Conservation (phyloP, 2,329 filamentous ascomycete genomes). For the Periconia macrospinosa region DNA sequence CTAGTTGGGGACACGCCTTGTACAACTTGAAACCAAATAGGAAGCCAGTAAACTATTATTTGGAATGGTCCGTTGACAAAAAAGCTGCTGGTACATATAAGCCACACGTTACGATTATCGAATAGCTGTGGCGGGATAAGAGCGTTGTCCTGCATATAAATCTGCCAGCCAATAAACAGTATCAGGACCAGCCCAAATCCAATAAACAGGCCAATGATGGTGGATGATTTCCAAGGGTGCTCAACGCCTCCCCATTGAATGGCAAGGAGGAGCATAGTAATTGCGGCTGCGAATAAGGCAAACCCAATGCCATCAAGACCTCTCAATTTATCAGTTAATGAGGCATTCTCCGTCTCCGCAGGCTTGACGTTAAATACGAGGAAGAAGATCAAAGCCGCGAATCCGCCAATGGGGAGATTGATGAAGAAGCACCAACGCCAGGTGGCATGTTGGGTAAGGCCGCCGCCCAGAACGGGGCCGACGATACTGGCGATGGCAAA, state of each 20-base stretch:
- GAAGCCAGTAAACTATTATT: conserved; percentile 23
- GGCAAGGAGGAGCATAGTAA: conserved; percentile 47
- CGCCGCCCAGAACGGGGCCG: conserved; percentile 42
- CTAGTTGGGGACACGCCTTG: conserved; percentile 31
- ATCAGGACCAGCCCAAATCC: conserved; percentile 48
- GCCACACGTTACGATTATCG: conserved; percentile 34
- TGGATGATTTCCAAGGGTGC: conserved; percentile 47
- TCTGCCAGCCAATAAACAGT: conserved; percentile 38
- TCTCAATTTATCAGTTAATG: not conserved
- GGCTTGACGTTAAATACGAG: not conserved
- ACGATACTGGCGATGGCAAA: conserved; percentile 11
- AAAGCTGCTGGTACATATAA: conserved; percentile 27
- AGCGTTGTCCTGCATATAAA: conserved; percentile 11
- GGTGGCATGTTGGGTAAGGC: conserved; percentile 36
- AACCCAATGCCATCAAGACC: conserved; percentile 47
- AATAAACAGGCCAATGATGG: conserved; percentile 51
- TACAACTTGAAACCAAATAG: conserved; percentile 42
- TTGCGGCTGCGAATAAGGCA: conserved; percentile 40
- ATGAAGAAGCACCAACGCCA: conserved; percentile 35
- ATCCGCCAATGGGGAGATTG: conserved; percentile 11
- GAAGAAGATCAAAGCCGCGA: conserved; percentile 1
- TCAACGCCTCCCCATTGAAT: conserved; percentile 47
- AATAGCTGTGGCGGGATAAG: conserved; percentile 19
- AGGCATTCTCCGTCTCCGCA: not conserved
- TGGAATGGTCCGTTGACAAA: conserved; percentile 16